Base-by-base conservation (phyloP, 2,329 filamentous ascomycete species). In the Neonectria magnoliae region DNA sequence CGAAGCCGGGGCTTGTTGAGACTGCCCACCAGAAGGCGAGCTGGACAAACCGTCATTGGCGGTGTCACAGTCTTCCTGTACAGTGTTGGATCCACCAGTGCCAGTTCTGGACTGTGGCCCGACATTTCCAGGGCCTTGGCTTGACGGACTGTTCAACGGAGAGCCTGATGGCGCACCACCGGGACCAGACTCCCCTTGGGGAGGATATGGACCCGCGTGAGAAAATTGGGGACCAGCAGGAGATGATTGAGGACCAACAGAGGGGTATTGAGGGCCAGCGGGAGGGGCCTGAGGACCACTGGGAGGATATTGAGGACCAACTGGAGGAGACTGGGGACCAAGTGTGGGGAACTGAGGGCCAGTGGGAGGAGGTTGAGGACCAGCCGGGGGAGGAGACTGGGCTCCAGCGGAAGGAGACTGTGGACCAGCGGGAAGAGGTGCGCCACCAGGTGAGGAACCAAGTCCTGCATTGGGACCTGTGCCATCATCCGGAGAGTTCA, bases 61-160 rank as follows among this genome's bases (percentile, higher is more conserved):
- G 18, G 57, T 13, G 8, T 53, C 47, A 25, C 59, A 65, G 44
- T 66, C 65, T 60, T 60, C 41, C 27, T 51, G 48, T 9, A 33
- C 38, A 18, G 55, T 6, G 25, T 31, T 51, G 11, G 10, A 4
- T 10, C 20, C 44, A 13, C 31, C 25, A 41, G 42, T 8, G 3
- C 18, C 27, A 9, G 36, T 14, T 20, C 45, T 56, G 5, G 48
- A 22, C 9, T 29, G 50, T 16, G n/a, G 16, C 13, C n/a, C 25
- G 4, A 33, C 8, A 2, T 18, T 29, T n/a, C 45, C 25, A 48
- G 25, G 22, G 6, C 14, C 45, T 29, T 48, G 45, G 25, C 13
- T 29, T n/a, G 45, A n/a, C 16, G 22, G 25, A 10, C 45, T n/a
- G 25, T 16, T 16, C 8, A 25, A 31, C 16, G 45, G 45, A 11